Evolutionary conservation across 352 stramenopile genomes (phyloP), one percentile per base, ranked within the genome.

Genomic region (Pythium grandisporangium): DNA sequence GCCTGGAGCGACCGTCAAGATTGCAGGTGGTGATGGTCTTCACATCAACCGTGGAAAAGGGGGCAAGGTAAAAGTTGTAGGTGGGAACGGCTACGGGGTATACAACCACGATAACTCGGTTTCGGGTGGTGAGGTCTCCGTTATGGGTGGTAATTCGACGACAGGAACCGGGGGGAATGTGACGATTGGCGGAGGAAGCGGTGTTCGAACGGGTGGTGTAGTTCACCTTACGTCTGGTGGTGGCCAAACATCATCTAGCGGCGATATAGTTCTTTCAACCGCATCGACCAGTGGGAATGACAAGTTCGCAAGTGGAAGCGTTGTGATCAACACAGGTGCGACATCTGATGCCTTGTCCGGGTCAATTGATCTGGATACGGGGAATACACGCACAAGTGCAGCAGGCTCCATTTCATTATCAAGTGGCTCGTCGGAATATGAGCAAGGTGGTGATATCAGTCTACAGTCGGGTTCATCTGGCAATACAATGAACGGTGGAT

Each of bases 31-130:
- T 13, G 63, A 79, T 50, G 84, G 87, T 4, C 33, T 81, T 19
- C 82, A 88, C 45, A 53, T 68, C 27, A 89, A 93, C 43, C 62
- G 83, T 37, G 84, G 87, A 23, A 65, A 66, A 30, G 87, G 86
- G 20, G 89, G 89, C 16, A 54, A 55, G 25, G 63, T 96, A 13
- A 62, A 54, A 5, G 65, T 97, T 30, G 44, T 42, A n/a, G 82
- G 77, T 46, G 80, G 85, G 27, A 55, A 84, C 43, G 71, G 71
- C 13, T 47, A 71, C 48, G 79, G 89, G 24, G 40, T 76, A 10
- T 49, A 71, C 30, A 83, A 81, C 27, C 69, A 73, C 49, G 85
- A 90, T 42, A 67, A 84, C 36, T 69, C 84, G 27, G 76, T 91
- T 14, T 66, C 53, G 21, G 86, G 83, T 38, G 89, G 89, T 19